These are phyloP conservation scores for Morella rubra DNA, from an alignment of 306 rosid species.

Conservation along the genomic window DNA sequence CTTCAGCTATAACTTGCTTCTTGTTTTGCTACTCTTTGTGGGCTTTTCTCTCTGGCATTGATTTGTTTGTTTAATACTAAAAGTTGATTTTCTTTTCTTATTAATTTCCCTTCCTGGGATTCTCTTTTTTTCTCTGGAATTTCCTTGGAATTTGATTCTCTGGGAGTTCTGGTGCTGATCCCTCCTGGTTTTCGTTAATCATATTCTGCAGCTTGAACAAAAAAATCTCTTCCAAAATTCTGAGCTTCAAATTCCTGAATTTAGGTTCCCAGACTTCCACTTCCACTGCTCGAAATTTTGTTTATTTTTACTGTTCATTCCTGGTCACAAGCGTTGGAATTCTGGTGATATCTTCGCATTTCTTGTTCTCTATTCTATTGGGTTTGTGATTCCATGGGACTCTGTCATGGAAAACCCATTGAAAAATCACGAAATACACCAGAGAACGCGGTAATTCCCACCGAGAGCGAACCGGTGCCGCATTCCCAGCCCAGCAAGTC, in stretches of 20 bases:
- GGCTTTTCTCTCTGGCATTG: constrained; percentile 31
- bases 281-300: constrained; percentile 20
- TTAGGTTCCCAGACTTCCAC: not conserved
- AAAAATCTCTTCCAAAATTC: constrained; percentile 8
- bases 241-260: constrained; percentile 18
- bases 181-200: constrained; percentile 28
- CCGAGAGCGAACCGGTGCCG: constrained; percentile 32
- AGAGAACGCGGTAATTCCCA: constrained; percentile 19
- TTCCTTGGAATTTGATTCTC: constrained; percentile 26
- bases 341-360: constrained; percentile 11
- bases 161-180: constrained; percentile 31
- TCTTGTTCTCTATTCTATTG: constrained; percentile 15
- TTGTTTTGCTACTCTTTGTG: constrained; percentile 29
- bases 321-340: constrained; percentile 14
- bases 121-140: constrained; percentile 19
- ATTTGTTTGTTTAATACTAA: constrained; percentile 27
- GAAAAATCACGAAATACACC: constrained; percentile 37
- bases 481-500: constrained; percentile 36
- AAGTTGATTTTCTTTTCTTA: constrained; percentile 41
- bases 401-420: constrained; percentile 68
- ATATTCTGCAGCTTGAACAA: constrained; percentile 7
- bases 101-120: constrained; percentile 25
- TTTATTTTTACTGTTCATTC: not conserved
- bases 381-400: constrained; percentile 59
- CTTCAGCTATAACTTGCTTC: constrained; percentile 40